phyloP scores from a whole-genome alignment of 108 stramenopile genomes.

The Skeletonema menzelii region DNA sequence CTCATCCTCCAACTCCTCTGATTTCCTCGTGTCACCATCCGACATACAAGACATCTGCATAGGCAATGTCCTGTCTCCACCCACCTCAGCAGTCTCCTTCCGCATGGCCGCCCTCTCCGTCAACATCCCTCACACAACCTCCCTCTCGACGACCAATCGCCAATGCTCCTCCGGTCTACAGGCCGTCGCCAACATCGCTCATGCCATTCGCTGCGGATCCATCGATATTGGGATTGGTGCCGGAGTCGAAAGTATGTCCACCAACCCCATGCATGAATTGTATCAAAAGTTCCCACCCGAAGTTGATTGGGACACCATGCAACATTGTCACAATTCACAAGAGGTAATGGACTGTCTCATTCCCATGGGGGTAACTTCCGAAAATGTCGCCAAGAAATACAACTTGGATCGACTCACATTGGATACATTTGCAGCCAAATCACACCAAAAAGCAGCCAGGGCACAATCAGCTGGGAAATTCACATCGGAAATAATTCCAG shows the following conservation, averaged over 20 bases:
- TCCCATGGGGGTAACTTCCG: constrained; percentile 97
- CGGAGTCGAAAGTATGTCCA: constrained; percentile 94
- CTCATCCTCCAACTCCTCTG: not conserved
- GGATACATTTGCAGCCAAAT: constrained; percentile 87
- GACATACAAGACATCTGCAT: constrained; percentile 86
- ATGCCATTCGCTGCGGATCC: constrained; percentile 71
- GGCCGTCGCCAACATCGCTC: constrained; percentile 89
- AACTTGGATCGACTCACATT: constrained; percentile 65
- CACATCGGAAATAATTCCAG: constrained; percentile 86
- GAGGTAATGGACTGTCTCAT: constrained; percentile 88
- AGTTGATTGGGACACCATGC: constrained; percentile 76
- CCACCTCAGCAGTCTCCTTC: constrained; percentile 84
- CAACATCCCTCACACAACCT: constrained; percentile 79
- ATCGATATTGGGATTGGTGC: constrained; percentile 90
- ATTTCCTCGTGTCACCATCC: constrained; percentile 30
- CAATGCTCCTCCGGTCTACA: constrained; percentile 96
- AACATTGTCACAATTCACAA: constrained; percentile 11
- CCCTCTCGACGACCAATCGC: constrained; percentile 85
- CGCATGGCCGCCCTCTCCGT: constrained; percentile 91
- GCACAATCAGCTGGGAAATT: constrained; percentile 86
- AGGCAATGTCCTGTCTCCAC: constrained; percentile 92
- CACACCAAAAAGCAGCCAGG: constrained; percentile 83
- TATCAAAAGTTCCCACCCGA: constrained; percentile 57
- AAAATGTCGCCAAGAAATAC: constrained; percentile 88
- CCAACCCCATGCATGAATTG: constrained; percentile 65